Percentiles rank a stretch among this genome's conserved stretches.
phyloP scores from a whole-genome alignment of 2,329 filamentous ascomycete genomes.

The Dryadomyces quercivorus region DNA sequence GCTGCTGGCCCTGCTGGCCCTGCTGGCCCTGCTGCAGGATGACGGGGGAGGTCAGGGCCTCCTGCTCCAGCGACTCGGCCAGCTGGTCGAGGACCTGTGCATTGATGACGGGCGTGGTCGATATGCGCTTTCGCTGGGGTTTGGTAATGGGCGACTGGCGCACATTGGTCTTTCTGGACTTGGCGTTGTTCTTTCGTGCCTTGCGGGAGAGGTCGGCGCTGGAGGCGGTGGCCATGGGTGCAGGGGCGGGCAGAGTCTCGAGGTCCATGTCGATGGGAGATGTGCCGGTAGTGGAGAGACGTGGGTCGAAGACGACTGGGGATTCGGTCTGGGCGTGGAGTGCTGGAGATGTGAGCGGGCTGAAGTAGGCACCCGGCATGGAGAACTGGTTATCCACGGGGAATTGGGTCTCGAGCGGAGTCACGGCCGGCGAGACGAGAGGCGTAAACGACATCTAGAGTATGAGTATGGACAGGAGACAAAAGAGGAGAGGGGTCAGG shows the following conservation, averaged over 20 bases:
- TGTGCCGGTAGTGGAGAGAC: constrained; percentile 25
- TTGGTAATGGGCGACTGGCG: constrained; percentile 65
- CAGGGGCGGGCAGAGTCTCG: constrained; percentile 24
- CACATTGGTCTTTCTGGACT: constrained; percentile 40
- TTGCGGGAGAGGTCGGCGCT: constrained; percentile 38
- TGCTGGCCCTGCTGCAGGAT: constrained; percentile 23
- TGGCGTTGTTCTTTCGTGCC: constrained; percentile 37
- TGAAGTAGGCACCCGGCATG: constrained; percentile 65
- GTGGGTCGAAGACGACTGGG: constrained; percentile 30
- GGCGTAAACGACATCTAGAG: constrained; percentile 64
- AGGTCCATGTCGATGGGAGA: constrained; percentile 48
- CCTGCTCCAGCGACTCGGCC: constrained; percentile 28
- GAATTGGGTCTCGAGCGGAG: constrained; percentile 63
- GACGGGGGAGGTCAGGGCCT: constrained; percentile 12
- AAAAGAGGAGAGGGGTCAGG: not conserved
- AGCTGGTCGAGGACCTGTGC: constrained; percentile 43
- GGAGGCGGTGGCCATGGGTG: constrained; percentile 13
- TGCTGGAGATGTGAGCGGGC: constrained; percentile 69
- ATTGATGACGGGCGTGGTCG: constrained; percentile 41
- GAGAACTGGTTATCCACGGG: constrained; percentile 45
- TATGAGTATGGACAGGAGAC: not conserved
- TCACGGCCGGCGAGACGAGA: constrained; percentile 73
- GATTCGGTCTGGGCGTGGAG: constrained; percentile 58
- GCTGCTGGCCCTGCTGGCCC: constrained; percentile 16
- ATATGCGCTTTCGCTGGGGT: constrained; percentile 43